Conservation (phyloP, 2,329 filamentous ascomycete species). For the Trichophyton verrucosum region DNA sequence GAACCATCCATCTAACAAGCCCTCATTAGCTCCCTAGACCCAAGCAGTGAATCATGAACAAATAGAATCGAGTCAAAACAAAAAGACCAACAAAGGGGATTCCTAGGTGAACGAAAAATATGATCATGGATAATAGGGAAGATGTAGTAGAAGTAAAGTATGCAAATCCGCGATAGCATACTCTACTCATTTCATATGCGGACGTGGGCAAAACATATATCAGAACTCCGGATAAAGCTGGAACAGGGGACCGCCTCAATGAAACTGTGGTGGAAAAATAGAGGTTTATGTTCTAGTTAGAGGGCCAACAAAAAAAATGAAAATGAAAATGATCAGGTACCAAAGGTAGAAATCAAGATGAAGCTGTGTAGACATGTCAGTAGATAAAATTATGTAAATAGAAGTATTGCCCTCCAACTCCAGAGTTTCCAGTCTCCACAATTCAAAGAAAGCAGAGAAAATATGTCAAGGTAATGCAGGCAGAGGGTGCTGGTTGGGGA, state of each 20-base stretch:
- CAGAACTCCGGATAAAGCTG: not conserved
- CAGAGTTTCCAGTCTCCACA: not conserved
- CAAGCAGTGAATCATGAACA: not conserved
- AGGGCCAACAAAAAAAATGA: not conserved
- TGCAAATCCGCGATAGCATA: not conserved
- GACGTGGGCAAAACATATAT: not conserved
- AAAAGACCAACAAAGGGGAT: not conserved
- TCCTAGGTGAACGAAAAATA: not conserved
- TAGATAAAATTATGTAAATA: not conserved
- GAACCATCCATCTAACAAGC: not conserved
- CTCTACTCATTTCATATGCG: not conserved
- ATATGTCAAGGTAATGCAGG: not conserved
- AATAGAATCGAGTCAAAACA: not conserved
- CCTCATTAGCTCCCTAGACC: not conserved
- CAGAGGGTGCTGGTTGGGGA: not conserved
- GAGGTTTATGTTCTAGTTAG: conserved; percentile 1
- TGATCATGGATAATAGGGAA: not conserved
- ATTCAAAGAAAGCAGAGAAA: not conserved
- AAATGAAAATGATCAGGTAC: not conserved
- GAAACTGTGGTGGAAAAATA: not conserved
- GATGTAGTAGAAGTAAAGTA: not conserved
- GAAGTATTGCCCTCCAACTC: not conserved
- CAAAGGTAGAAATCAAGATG: not conserved
- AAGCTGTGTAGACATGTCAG: not conserved
- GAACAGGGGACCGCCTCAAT: not conserved